A percentile compares a stretch with the other conserved stretches of the same genome.
These are phyloP conservation scores for Fusarium sp. DNA, from an alignment of 2,329 filamentous ascomycete species.

Conservation along the genomic window DNA sequence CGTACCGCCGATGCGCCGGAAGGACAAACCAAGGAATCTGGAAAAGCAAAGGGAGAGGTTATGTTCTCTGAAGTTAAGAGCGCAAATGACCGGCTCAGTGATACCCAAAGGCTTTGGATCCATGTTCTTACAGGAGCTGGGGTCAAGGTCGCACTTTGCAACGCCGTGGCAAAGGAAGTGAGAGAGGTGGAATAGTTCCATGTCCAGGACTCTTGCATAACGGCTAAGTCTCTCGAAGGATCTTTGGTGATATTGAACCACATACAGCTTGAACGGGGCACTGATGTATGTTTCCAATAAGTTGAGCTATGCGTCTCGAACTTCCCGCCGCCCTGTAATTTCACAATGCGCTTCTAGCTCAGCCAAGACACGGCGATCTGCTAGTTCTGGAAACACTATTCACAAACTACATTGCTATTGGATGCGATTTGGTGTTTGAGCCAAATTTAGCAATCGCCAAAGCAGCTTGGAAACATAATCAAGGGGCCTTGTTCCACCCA, in stretches of 20 bases:
- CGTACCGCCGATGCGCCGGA: slow-evolving; percentile 53
- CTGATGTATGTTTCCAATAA: slow-evolving; percentile 15
- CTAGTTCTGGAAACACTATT: slow-evolving; percentile 23
- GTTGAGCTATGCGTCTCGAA: slow-evolving; percentile 2
- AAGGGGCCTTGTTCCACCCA: slow-evolving; percentile 38
- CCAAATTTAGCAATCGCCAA: slow-evolving; percentile 44
- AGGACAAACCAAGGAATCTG: slow-evolving; percentile 44
- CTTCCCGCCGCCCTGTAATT: slow-evolving; percentile 18
- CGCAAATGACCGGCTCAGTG: slow-evolving; percentile 91
- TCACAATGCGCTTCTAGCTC: slow-evolving; percentile 8
- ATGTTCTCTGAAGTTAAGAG: slow-evolving; percentile 86
- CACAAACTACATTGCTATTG: background rate
- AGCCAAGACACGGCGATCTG: slow-evolving; percentile 8
- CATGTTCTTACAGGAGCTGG: slow-evolving; percentile 90
- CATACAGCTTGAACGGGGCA: slow-evolving; percentile 21
- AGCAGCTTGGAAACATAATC: slow-evolving; percentile 31
- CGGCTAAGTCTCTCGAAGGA: slow-evolving; percentile 5
- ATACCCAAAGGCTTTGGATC: slow-evolving; percentile 97
- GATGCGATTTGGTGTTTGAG: slow-evolving; percentile 1
- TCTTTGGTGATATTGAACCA: slow-evolving; percentile 27
- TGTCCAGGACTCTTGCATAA: slow-evolving; percentile 21
- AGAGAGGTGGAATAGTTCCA: slow-evolving; percentile 54
- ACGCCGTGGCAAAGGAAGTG: slow-evolving; percentile 67
- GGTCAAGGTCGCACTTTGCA: slow-evolving; percentile 84
- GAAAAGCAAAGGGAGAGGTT: slow-evolving; percentile 65